Base-by-base conservation (phyloP, 2,329 filamentous ascomycete species). In the Endoconidiophora polonica region DNA sequence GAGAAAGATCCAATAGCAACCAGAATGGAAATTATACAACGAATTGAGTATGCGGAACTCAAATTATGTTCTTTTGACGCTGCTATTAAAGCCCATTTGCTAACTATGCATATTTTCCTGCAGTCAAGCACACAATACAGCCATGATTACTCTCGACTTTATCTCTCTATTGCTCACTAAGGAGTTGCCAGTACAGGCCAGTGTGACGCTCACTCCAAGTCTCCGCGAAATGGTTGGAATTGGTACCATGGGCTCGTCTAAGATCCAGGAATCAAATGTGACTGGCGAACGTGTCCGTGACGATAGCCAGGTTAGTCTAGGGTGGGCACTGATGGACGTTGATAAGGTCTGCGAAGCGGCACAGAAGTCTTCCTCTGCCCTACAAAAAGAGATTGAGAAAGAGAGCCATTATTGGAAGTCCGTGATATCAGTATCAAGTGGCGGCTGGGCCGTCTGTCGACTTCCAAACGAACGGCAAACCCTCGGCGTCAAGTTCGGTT, bases 401-500 rank as follows among this genome's bases (percentile, higher is more conserved):
- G 91, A 98, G 66, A 81, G 80, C 2, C 81, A 74, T 57, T 98
- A 94, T 63, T 98, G 91, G 91, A 75, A 83, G 50, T 82, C 94
- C 58, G 75, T 96, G 2, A 68, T 94, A 44, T 76, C 79, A 7
- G 79, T 96, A 42, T 86, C 82, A 56, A 77, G 86, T 56, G 81
- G 79, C 49, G 87, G 88, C 3, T 98, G 91, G 90, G 81, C 83
- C 18, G 69, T 96, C 16, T 90, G 82, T 57, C 76, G 83, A 45
- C 68, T 91, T 39, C 86, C 86, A 0, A 70, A 79, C 5, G 80
- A 90, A 57, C 71, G 72, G 46, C 77, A 85, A 57, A 80, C 79
- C 0, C 70, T 96, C 46, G 87, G 83, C 18, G 90, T 96, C 36
- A 79, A 84, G 55, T 95, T 90, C 64, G 91, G 90, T 5, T 94